Conservation (phyloP, 257 asterid species). For the Nyctanthes arbortristis region DNA sequence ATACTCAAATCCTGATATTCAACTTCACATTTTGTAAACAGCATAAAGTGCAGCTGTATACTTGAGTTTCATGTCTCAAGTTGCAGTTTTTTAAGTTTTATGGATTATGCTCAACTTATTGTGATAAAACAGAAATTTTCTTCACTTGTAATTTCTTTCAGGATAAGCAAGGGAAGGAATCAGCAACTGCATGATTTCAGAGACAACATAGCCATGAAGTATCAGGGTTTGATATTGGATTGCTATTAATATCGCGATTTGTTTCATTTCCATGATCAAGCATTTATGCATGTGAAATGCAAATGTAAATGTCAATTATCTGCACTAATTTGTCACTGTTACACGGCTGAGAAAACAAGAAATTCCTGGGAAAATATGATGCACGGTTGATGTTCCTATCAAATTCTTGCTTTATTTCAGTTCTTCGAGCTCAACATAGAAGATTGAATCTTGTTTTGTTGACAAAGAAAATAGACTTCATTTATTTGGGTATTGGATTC, state of each 20-base stretch:
- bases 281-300: slow-evolving; percentile 12
- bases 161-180: neutral
- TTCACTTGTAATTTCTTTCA: slow-evolving; percentile 4
- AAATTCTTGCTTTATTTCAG: neutral
- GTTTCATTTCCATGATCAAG: slow-evolving; percentile 5
- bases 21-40: too few species aligned
- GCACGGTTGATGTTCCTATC: neutral
- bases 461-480: neutral
- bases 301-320: neutral
- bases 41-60: too few species aligned
- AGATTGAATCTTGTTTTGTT: neutral
- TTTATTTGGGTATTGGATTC: neutral
- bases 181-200: neutral
- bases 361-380: too few species aligned
- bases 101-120: neutral
- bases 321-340: neutral
- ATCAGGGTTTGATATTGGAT: slow-evolving; percentile 17
- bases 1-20: neutral
- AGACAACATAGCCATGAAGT: too few species aligned
- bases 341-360: too few species aligned
- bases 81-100: too few species aligned
- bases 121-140: neutral
- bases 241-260: slow-evolving; percentile 15
- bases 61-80: too few species aligned
- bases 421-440: neutral